Evolutionary conservation across 352 stramenopile genomes (phyloP).

Genomic region (Globisporangium middletonii): DNA sequence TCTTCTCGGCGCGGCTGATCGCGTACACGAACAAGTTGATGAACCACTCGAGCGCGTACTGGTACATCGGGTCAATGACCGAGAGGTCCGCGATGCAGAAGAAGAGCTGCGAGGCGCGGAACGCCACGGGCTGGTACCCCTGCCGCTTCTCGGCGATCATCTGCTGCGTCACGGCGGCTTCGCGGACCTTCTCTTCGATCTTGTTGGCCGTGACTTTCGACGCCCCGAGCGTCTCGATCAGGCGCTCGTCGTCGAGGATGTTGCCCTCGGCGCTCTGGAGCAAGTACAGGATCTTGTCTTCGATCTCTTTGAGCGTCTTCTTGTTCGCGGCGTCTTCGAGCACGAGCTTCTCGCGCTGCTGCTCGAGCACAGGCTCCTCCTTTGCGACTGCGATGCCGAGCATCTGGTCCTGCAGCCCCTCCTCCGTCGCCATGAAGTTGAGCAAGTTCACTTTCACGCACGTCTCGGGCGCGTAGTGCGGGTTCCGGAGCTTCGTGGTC

Average conservation of each 20-base stretch:
- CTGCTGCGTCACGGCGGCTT: constrained; percentile 88
- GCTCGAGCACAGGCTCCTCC: constrained; percentile 90
- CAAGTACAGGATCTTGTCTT: constrained; percentile 95
- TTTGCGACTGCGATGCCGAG: constrained; percentile 92
- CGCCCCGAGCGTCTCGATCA: constrained; percentile 92
- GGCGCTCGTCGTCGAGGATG: constrained; percentile 93
- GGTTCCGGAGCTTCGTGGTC: constrained; percentile 92
- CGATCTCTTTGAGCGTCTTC: constrained; percentile 93
- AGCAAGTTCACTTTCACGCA: constrained; percentile 96
- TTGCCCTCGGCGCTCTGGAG: constrained; percentile 92
- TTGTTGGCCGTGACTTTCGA: constrained; percentile 92
- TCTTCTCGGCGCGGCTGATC: constrained; percentile 82
- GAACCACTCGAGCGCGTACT: constrained; percentile 96
- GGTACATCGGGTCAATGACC: constrained; percentile 95
- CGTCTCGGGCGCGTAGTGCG: constrained; percentile 92
- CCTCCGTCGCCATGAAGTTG: constrained; percentile 95
- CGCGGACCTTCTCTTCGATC: constrained; percentile 93
- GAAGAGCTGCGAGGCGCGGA: constrained; percentile 90
- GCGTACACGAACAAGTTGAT: constrained; percentile 93
- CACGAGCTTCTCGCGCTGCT: constrained; percentile 90
- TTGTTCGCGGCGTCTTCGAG: constrained; percentile 94
- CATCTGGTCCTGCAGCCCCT: constrained; percentile 95
- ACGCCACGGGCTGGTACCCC: constrained; percentile 90
- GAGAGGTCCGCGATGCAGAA: constrained; percentile 93
- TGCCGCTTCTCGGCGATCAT: constrained; percentile 91